Percentiles rank a stretch among this genome's conserved stretches.
phyloP scores from a whole-genome alignment of 495 filamentous ascomycete species.

The Rhypophila decipiens region DNA sequence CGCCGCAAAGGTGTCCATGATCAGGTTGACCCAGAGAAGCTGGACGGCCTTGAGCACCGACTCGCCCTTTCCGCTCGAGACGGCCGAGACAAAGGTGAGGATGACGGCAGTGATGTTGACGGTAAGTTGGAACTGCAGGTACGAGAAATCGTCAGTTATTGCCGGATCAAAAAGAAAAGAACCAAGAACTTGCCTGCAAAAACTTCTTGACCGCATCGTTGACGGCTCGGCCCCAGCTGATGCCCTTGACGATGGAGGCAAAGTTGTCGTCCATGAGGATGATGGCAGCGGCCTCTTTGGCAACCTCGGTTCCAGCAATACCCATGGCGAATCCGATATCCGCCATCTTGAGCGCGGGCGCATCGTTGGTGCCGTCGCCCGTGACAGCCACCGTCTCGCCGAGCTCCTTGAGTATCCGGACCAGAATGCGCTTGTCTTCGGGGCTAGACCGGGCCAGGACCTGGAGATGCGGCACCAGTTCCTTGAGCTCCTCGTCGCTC shows the following conservation, averaged over 20 bases:
- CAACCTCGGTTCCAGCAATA: constrained; percentile 82
- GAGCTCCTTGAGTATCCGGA: constrained; percentile 63
- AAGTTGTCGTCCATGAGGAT: constrained; percentile 92
- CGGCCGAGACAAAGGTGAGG: constrained; percentile 75
- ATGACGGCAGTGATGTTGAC: constrained; percentile 85
- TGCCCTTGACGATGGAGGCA: constrained; percentile 75
- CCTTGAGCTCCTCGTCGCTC: constrained; percentile 60
- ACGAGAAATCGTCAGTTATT: constrained; percentile 4
- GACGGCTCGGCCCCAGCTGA: constrained; percentile 87
- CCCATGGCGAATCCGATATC: constrained; percentile 96
- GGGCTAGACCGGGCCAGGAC: constrained; percentile 82
- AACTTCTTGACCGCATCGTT: constrained; percentile 90
- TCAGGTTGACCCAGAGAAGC: constrained; percentile 86
- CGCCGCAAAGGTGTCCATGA: constrained; percentile 90
- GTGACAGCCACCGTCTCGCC: constrained; percentile 81
- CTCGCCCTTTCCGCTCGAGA: constrained; percentile 57
- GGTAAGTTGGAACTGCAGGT: constrained; percentile 73
- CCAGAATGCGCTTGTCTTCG: constrained; percentile 79
- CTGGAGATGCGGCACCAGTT: constrained; percentile 65
- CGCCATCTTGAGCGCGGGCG: constrained; percentile 75
- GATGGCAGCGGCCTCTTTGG: constrained; percentile 86
- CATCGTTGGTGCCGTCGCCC: constrained; percentile 87
- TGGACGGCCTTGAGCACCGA: constrained; percentile 83
- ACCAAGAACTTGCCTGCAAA: constrained; percentile 50
- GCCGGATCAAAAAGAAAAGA: background rate